Evolutionary conservation across 129 eudicot genomes (phyloP).

Genomic region (Centaurea solstitialis): DNA sequence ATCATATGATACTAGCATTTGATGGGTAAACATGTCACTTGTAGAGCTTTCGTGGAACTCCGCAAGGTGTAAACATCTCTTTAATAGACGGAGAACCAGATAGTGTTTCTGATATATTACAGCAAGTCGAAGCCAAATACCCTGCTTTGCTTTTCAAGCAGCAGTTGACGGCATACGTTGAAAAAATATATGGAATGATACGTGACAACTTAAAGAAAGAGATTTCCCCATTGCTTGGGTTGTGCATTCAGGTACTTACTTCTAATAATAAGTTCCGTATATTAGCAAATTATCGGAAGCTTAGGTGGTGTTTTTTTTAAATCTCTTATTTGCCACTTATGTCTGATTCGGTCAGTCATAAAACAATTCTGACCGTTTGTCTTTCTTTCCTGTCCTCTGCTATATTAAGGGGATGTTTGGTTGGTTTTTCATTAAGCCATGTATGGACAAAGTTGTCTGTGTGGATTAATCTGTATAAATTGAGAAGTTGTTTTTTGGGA

Average conservation of each 20-base stretch:
- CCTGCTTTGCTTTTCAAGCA: constrained; percentile 90
- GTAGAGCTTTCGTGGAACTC: constrained; percentile 91
- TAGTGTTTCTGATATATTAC: constrained; percentile 52
- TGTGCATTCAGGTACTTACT: constrained; percentile 78
- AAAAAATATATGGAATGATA: constrained; percentile 92
- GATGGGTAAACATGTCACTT: background rate
- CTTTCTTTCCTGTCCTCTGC: no score
- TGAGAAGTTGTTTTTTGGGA: no score
- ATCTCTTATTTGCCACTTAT: no score
- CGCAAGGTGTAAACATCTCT: constrained; percentile 73
- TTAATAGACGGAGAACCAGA: constrained; percentile 47
- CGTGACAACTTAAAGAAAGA: constrained; percentile 84
- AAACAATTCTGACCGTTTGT: no score
- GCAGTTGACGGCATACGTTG: constrained; percentile 83
- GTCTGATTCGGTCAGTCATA: no score
- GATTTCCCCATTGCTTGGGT: constrained; percentile 84
- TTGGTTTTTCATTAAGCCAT: no score
- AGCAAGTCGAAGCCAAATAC: constrained; percentile 86
- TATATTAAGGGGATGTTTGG: no score
- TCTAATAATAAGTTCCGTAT: background rate
- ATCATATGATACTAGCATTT: constrained; percentile 5
- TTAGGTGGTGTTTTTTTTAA: no score
- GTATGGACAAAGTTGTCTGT: no score
- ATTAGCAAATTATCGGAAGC: background rate
- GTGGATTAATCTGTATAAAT: no score